Evolutionary conservation across 345 rosid genomes (phyloP).

Genomic region (Atalantia buxifolia): DNA sequence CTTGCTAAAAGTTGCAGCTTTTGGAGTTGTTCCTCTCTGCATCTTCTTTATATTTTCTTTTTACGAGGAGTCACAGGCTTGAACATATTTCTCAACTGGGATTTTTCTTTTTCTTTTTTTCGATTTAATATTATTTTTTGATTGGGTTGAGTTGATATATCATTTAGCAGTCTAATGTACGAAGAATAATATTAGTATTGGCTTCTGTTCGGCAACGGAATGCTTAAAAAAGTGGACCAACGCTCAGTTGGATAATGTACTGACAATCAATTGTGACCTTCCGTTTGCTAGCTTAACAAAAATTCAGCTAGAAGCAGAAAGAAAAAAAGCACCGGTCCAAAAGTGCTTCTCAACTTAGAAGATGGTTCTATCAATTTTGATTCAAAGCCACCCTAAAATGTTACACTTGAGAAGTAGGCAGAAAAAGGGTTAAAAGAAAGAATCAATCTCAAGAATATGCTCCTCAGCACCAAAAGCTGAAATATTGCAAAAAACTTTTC

Average conservation of each 20-base stretch:
- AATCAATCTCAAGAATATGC: too few relatives aligned
- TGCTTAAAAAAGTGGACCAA: background rate
- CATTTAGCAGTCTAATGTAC: background rate
- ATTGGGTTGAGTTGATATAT: background rate
- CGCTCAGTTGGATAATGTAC: background rate
- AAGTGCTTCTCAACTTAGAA: background rate
- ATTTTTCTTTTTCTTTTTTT: background rate
- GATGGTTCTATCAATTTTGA: background rate
- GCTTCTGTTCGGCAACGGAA: background rate
- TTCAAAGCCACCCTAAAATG: background rate
- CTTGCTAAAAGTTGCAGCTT: constrained; percentile 62
- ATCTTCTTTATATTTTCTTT: constrained; percentile 42
- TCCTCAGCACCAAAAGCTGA: too few relatives aligned
- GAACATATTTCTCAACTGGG: background rate
- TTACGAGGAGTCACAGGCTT: constrained; percentile 32
- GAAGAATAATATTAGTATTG: background rate
- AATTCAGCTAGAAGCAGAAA: background rate
- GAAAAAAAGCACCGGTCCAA: background rate
- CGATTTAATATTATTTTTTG: background rate
- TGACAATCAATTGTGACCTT: constrained; percentile 3
- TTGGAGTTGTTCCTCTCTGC: constrained; percentile 67
- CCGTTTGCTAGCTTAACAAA: background rate
- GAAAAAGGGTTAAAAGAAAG: background rate
- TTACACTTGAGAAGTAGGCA: background rate
- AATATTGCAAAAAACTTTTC: too few relatives aligned